Base-by-base conservation (phyloP, 495 filamentous ascomycete species). In the Symbiotaphrina buchneri region DNA sequence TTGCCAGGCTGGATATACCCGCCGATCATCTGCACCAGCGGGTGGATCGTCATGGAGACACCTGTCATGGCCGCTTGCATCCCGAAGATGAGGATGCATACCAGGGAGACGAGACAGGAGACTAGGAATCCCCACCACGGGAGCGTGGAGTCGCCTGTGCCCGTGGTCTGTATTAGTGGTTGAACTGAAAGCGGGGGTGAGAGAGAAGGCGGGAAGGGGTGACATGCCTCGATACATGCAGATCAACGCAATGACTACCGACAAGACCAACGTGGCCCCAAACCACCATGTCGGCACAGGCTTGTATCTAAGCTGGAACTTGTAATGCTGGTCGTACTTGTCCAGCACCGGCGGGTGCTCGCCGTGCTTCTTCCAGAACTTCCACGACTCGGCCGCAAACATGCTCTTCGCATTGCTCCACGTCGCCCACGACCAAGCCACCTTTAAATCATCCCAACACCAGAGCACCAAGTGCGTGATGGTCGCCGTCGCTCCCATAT, bases 281-380 rank as follows among this genome's bases (percentile, higher is more conserved):
- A 62, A 72, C 67, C 67, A 71, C 58, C 58, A 66, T 41, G 48
- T 47, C 4, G 67, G 64, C 2, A 47, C 43, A 36, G 66, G 63
- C 23, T 59, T 53, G 41, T 68, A 70, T 11, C 37, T 32, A 10
- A 54, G 47, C 51, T 52, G 58, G 34, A 47, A 35, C 23, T 45
- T 42, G 40, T 63, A 59, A 34, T 66, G 61, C 1, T 51, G 55
- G 35, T 65, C 62, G 5, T 41, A 16, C 40, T 13, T 33, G 31
- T n/a, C n/a, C n/a, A n/a, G 13, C 31, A 42, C 33, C 18, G 46
- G 11, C 13, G 35, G 29, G 17, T 36, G 32, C 23, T n/a, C n/a
- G n/a, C 39, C 37, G 3, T 23, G 21, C 22, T 37, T 33, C 30
- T 38, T 27, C 52, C 52, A 54, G 42, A 55, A 55, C 19, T 31